phyloP scores from a whole-genome alignment of 1,284 basidiomycete genomes.

The Porodaedalea pini region DNA sequence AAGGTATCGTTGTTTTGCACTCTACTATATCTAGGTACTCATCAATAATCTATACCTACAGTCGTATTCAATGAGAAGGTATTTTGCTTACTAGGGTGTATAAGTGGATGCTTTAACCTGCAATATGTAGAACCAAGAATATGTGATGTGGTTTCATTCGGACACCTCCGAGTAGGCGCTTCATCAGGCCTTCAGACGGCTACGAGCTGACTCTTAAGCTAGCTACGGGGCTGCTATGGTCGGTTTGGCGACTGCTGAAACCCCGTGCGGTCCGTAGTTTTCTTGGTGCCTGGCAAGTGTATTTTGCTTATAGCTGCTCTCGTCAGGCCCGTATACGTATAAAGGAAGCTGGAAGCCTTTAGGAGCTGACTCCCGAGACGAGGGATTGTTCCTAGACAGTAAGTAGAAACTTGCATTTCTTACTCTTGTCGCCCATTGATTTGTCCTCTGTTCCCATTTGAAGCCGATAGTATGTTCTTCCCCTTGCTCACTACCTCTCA shows the following conservation, averaged over 20 bases:
- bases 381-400: constrained; percentile 59
- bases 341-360: constrained; percentile 54
- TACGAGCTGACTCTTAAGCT: constrained; percentile 7
- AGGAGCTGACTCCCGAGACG: constrained; percentile 57
- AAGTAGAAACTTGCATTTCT: constrained; percentile 9
- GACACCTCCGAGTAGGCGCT: constrained; percentile 52
- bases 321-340: constrained; percentile 45
- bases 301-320: not conserved
- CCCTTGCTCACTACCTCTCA: too few relatives aligned
- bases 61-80: constrained; percentile 55
- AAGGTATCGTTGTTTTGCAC: constrained; percentile 37
- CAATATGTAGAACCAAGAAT: constrained; percentile 50
- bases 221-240: constrained; percentile 63
- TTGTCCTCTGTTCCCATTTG: too few relatives aligned
- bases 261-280: constrained; percentile 44
- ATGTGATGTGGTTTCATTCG: constrained; percentile 72
- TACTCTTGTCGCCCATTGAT: too few relatives aligned
- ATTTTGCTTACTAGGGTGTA: too few relatives aligned
- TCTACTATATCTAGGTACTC: too few relatives aligned
- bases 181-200: not conserved
- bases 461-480: not conserved
- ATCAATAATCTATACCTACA: too few relatives aligned
- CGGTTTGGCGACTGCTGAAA: constrained; percentile 55
- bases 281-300: not conserved
- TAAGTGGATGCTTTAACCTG: not conserved